A percentile compares a stretch with the other conserved stretches of the same genome.
Evolutionary conservation across 345 rosid genomes (phyloP).

Genomic region (Rhizophora mangle): DNA sequence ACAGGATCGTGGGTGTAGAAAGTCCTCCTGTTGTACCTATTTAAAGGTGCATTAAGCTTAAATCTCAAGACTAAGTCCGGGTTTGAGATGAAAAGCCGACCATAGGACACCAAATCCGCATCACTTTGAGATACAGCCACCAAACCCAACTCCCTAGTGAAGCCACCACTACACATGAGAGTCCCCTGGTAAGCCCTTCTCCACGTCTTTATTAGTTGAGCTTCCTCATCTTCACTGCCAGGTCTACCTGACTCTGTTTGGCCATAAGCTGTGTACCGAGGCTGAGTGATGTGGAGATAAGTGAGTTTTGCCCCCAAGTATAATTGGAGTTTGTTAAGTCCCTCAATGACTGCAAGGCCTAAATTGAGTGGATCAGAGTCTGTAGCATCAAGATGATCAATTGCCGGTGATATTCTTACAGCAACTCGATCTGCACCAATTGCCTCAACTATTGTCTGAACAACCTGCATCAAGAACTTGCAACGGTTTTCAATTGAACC

Average conservation of each 20-base stretch:
- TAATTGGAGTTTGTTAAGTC: conserved; percentile 57
- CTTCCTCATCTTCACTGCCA: conserved; percentile 59
- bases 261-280: conserved; percentile 64
- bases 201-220: conserved; percentile 44
- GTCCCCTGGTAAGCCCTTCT: conserved; percentile 60
- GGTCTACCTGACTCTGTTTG: conserved; percentile 55
- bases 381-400: conserved; percentile 69
- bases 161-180: conserved; percentile 76
- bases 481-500: conserved; percentile 66
- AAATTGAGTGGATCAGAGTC: conserved; percentile 72
- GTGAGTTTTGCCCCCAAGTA: conserved; percentile 49
- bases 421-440: conserved; percentile 59
- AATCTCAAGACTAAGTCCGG: conserved; percentile 73
- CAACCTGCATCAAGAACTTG: conserved; percentile 57
- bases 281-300: conserved; percentile 83
- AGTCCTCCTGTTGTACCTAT: conserved; percentile 56
- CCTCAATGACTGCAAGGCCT: conserved; percentile 56
- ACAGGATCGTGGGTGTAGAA: conserved; percentile 70
- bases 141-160: conserved; percentile 60
- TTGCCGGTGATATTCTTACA: conserved; percentile 78
- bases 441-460: conserved; percentile 50
- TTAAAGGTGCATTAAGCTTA: conserved; percentile 50
- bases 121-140: conserved; percentile 62
- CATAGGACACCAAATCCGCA: conserved; percentile 75
- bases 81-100: conserved; percentile 76